Percentiles rank a stretch among this genome's conserved stretches.
These are phyloP conservation scores for Candida labiduridarum DNA, from an alignment of 1,139 yeast species.

Conservation along the genomic window DNA sequence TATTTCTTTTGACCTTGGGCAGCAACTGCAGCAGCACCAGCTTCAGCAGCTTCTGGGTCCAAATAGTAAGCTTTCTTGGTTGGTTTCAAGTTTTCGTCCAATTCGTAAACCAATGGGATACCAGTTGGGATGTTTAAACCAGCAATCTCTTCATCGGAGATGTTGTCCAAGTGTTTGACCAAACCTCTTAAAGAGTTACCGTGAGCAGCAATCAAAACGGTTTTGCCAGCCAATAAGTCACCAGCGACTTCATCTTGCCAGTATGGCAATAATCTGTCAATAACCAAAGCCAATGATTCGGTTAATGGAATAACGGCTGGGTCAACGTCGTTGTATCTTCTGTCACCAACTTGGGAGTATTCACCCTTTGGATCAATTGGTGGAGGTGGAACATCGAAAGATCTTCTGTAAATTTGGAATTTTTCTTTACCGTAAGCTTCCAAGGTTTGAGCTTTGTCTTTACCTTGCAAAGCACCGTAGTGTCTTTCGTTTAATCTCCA, in stretches of 20 bases:
- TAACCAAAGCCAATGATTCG: constrained; percentile 92
- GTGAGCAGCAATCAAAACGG: constrained; percentile 94
- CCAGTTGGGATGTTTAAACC: constrained; percentile 98
- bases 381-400: constrained; percentile 97
- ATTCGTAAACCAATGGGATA: constrained; percentile 96
- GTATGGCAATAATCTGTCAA: constrained; percentile 96
- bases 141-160: constrained; percentile 91
- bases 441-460: constrained; percentile 93
- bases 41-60: constrained; percentile 99
- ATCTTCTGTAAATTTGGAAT: constrained; percentile 98
- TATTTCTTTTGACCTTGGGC: constrained; percentile 77
- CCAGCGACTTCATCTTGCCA: constrained; percentile 93
- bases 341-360: constrained; percentile 84
- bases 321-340: constrained; percentile 81
- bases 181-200: constrained; percentile 98
- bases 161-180: constrained; percentile 93
- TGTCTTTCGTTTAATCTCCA: constrained; percentile 99
- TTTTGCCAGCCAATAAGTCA: constrained; percentile 84
- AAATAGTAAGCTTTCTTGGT: constrained; percentile 92
- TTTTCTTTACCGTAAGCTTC: constrained; percentile 87
- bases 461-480: constrained; percentile 98
- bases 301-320: constrained; percentile 88
- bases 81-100: constrained; percentile 86
- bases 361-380: constrained; percentile 73
- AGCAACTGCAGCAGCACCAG: constrained; percentile 99